Evolutionary conservation across 2,329 filamentous ascomycete genomes (phyloP).

Genomic region (Myrmaecium sp.): DNA sequence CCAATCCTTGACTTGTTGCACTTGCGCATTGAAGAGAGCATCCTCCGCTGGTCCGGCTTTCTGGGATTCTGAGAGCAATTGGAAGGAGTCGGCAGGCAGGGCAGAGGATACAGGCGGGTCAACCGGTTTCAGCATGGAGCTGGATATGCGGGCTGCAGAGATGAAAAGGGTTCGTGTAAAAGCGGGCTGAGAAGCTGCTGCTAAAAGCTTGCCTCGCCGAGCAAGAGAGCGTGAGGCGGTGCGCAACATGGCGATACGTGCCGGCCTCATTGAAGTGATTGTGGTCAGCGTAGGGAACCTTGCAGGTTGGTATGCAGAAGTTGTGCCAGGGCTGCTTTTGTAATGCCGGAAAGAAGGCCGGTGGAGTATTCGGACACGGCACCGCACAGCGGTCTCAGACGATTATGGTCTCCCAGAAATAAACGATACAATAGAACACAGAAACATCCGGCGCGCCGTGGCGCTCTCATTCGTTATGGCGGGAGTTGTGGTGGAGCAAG

Average conservation of each 20-base stretch:
- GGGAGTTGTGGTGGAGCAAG: no score
- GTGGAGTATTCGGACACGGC: no score
- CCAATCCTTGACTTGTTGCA: slow-evolving; percentile 77
- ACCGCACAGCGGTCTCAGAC: no score
- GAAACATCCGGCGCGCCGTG: no score
- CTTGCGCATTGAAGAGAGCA: slow-evolving; percentile 64
- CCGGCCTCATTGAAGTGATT: no score
- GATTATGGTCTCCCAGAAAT: no score
- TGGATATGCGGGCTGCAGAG: slow-evolving; percentile 34
- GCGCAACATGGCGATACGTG: slow-evolving; percentile 22
- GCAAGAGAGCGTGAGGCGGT: slow-evolving; percentile 18
- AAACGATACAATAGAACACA: no score
- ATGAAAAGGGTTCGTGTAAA: slow-evolving; percentile 24
- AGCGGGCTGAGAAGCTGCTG: slow-evolving; percentile 11
- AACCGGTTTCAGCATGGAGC: slow-evolving; percentile 33
- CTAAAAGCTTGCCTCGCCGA: slow-evolving; percentile 12
- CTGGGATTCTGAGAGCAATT: slow-evolving; percentile 59
- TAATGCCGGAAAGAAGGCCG: no score
- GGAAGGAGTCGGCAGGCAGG: slow-evolving; percentile 61
- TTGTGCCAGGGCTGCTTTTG: no score
- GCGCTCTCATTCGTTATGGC: no score
- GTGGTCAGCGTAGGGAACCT: no score
- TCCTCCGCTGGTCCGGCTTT: slow-evolving; percentile 75
- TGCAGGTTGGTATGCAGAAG: no score
- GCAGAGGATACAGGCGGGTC: slow-evolving; percentile 43